A percentile compares a stretch with the other conserved stretches of the same genome.
These are phyloP conservation scores for Erodium moschatum DNA, from an alignment of 441 rosid species.

Conservation along the genomic window DNA sequence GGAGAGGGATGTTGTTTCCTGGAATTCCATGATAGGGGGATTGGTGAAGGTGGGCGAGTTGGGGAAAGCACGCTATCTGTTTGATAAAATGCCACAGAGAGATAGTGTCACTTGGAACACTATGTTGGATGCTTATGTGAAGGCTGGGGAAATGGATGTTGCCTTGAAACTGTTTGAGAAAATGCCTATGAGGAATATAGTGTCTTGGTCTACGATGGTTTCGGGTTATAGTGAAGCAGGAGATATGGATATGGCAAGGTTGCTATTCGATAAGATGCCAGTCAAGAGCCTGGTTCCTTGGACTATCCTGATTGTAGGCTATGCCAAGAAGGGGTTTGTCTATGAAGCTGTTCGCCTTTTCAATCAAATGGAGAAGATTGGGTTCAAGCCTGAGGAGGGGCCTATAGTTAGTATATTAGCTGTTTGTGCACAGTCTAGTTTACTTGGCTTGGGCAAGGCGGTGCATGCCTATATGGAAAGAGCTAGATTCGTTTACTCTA, in stretches of 20 bases:
- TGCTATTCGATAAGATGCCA: not conserved
- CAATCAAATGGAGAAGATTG: not conserved
- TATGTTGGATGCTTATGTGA: conserved; percentile 5
- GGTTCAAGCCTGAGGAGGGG: not conserved
- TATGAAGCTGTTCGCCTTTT: not conserved
- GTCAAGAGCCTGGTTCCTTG: not conserved
- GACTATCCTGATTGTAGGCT: not conserved
- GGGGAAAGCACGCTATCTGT: not conserved
- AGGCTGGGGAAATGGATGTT: not conserved
- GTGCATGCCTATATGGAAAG: not conserved
- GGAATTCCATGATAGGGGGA: not conserved
- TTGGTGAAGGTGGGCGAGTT: not conserved
- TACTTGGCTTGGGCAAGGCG: not conserved
- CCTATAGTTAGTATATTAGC: conserved; percentile 1
- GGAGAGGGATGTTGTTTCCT: conserved; percentile 4
- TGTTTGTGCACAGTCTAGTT: not conserved
- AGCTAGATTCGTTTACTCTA: not conserved
- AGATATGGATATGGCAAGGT: not conserved
- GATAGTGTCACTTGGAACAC: not conserved
- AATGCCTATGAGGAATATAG: conserved; percentile 2
- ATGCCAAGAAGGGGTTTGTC: not conserved
- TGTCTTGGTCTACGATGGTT: conserved; percentile 6
- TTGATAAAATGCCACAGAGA: conserved; percentile 1
- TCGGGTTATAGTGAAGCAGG: conserved; percentile 4
- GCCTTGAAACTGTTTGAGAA: conserved; percentile 2